Evolutionary conservation across 129 eudicot species (phyloP), one percentile per base, ranked within the genome.

Genomic region (Ambrosia artemisiifolia): DNA sequence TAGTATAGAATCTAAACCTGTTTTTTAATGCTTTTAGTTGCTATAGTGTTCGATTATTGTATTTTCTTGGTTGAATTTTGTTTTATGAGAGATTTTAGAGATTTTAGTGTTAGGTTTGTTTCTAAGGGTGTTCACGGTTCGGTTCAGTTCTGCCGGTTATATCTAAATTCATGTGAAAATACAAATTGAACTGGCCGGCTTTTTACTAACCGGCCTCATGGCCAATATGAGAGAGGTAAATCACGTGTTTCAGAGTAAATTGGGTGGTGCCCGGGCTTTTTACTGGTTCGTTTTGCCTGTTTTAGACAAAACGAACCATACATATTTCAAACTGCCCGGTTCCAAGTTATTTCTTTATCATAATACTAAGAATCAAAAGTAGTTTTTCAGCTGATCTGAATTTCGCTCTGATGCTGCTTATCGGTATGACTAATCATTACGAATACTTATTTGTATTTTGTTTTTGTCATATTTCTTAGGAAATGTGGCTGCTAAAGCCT

Each of bases 401-500:
- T 11, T 12, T 11, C 65, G 6, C 33, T 32, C 7, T 46, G 35
- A 61, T 61, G 49, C 18, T 71, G 63, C 16, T 5, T 42, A 71
- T 71, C 44, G 10, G 5, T 56, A 71, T 42, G 66, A 71, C 64
- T 11, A 24, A 57, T 57, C n/a, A n/a, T n/a, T n/a, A n/a, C n/a
- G n/a, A n/a, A n/a, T n/a, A n/a, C 35, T 24, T 24, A 56, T 56
- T 34, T 0, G 10, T 59, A 12, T 40, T 59, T 59, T 11, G 4
- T 30, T 12, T 13, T 60, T 6, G 65, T 33, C 11, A 32, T 54
- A 64, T 68, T 67, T 44, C 57, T 8, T 76, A 92, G 94, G 76
- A 16, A 43, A 71, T 36, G 49, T 69, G 70, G 50, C 47, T 6
- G 82, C 78, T 17, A 70, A 74, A 42, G 90, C 96, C 10, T 93